Evolutionary conservation across 176 grass and related monocot species (phyloP).

Genomic region (Metroxylon sagu): DNA sequence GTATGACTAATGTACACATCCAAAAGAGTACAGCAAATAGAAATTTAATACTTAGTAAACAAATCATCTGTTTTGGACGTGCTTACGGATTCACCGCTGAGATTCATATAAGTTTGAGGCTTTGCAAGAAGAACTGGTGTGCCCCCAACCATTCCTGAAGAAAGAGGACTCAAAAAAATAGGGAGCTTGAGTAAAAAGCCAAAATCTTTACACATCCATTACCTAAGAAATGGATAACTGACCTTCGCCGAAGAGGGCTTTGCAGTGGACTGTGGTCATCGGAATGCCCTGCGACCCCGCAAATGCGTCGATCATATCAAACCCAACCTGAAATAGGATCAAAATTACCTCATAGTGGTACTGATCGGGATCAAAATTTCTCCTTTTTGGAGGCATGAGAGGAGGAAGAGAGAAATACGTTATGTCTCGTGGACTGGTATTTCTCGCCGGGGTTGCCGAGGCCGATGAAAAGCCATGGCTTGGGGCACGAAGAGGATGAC

Average conservation of each 20-base stretch:
- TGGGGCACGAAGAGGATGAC: conserved; percentile 1
- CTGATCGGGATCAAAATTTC: too few species aligned
- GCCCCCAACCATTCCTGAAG: conserved; percentile 50
- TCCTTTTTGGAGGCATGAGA: background rate
- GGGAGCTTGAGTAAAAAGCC: conserved; percentile 1
- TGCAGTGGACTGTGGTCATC: conserved; percentile 55
- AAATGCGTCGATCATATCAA: conserved; percentile 87
- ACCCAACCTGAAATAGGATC: conserved; percentile 52
- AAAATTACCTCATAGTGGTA: background rate
- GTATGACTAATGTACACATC: too few species aligned
- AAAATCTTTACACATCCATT: background rate
- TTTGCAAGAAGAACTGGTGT: conserved; percentile 71
- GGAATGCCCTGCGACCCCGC: conserved; percentile 60
- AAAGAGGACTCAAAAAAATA: conserved; percentile 5
- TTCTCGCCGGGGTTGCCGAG: conserved; percentile 86
- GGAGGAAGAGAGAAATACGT: conserved; percentile 24
- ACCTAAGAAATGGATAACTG: background rate
- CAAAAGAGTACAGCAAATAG: too few species aligned
- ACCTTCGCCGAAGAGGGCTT: conserved; percentile 83
- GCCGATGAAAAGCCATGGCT: conserved; percentile 68
- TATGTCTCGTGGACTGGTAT: conserved; percentile 57
- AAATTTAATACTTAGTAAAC: too few species aligned
- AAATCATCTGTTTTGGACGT: background rate
- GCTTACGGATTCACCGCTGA: conserved; percentile 89
- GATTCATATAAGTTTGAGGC: conserved; percentile 92